Evolutionary conservation across 116 monocot genomes (phyloP).

Genomic region (Dioscorea cayenensis): DNA sequence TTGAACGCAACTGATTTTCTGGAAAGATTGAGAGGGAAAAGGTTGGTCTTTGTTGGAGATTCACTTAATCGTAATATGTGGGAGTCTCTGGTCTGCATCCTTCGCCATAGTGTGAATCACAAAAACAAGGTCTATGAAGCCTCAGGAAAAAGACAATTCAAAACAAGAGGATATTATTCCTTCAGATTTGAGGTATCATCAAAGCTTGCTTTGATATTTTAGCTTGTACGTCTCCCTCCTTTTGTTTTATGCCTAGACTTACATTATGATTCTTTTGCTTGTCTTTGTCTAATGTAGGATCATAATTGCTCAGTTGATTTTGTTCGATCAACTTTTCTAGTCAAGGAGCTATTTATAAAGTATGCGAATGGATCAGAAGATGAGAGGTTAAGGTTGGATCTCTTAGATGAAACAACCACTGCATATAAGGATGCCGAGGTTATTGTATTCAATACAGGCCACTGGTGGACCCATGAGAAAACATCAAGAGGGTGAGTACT

Average conservation of each 20-base stretch:
- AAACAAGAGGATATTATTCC: slow-evolving; percentile 62
- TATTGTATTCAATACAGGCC: slow-evolving; percentile 87
- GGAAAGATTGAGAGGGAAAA: slow-evolving; percentile 60
- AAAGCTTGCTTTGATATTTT: background rate
- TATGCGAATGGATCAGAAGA: slow-evolving; percentile 27
- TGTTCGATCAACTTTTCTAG: slow-evolving; percentile 73
- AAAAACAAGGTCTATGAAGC: slow-evolving; percentile 64
- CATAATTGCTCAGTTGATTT: slow-evolving; percentile 70
- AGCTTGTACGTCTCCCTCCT: background rate
- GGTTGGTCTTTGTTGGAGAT: slow-evolving; percentile 83
- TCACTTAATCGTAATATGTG: slow-evolving; percentile 88
- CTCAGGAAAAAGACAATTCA: slow-evolving; percentile 55
- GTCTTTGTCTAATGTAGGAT: slow-evolving; percentile 42
- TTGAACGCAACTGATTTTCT: slow-evolving; percentile 84
- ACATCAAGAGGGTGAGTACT: slow-evolving; percentile 68
- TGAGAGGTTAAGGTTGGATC: slow-evolving; percentile 72
- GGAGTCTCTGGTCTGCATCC: slow-evolving; percentile 85
- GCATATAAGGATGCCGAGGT: slow-evolving; percentile 63
- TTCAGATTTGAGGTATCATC: slow-evolving; percentile 64
- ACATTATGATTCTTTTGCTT: slow-evolving; percentile 7
- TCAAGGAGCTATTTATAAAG: slow-evolving; percentile 34
- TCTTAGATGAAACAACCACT: slow-evolving; percentile 52
- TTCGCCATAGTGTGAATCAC: slow-evolving; percentile 43
- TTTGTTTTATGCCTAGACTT: background rate
- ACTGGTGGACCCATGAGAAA: slow-evolving; percentile 98